Evolutionary conservation across 192 early-diverging fungal species (phyloP).

Genomic region (Allomyces javanicus): DNA sequence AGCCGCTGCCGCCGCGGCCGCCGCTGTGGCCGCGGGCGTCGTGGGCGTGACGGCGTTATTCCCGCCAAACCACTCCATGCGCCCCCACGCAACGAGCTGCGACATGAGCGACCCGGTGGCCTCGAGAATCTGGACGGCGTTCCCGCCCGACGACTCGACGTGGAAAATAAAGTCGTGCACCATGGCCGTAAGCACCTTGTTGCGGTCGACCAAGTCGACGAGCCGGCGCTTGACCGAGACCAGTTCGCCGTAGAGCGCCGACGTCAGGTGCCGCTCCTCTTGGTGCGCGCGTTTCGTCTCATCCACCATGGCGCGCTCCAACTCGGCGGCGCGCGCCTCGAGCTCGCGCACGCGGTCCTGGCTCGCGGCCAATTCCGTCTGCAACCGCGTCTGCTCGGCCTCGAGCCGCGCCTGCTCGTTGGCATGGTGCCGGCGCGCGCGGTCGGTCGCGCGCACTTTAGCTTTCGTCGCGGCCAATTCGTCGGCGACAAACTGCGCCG

Average conservation of each 20-base stretch:
- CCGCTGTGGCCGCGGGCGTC: background rate
- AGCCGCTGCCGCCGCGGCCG: constrained; percentile 17
- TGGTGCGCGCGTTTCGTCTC: too few species aligned
- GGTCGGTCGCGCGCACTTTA: constrained; percentile 33
- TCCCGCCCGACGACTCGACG: constrained; percentile 25
- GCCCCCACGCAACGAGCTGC: constrained; percentile 62
- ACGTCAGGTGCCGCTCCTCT: too few species aligned
- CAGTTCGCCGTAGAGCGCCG: constrained; percentile 24
- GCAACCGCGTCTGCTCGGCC: constrained; percentile 27
- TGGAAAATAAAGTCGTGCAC: constrained; percentile 42
- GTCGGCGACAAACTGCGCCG: constrained; percentile 56
- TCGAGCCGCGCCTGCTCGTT: constrained; percentile 56
- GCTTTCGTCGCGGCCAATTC: constrained; percentile 70
- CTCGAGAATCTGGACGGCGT: constrained; percentile 44
- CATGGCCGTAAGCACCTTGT: constrained; percentile 40
- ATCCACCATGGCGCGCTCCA: constrained; percentile 12
- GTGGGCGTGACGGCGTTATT: too few species aligned
- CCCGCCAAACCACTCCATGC: constrained; percentile 7
- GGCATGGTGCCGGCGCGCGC: constrained; percentile 42
- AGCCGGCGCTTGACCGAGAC: constrained; percentile 39
- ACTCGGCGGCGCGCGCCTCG: constrained; percentile 1
- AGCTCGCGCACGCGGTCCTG: too few species aligned
- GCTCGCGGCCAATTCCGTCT: background rate
- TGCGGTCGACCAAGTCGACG: constrained; percentile 33
- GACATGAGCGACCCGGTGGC: constrained; percentile 41